Evolutionary conservation across 2,329 filamentous ascomycete species (phyloP), one percentile per base, ranked within the genome.

Genomic region (Sporothrix curviconia): DNA sequence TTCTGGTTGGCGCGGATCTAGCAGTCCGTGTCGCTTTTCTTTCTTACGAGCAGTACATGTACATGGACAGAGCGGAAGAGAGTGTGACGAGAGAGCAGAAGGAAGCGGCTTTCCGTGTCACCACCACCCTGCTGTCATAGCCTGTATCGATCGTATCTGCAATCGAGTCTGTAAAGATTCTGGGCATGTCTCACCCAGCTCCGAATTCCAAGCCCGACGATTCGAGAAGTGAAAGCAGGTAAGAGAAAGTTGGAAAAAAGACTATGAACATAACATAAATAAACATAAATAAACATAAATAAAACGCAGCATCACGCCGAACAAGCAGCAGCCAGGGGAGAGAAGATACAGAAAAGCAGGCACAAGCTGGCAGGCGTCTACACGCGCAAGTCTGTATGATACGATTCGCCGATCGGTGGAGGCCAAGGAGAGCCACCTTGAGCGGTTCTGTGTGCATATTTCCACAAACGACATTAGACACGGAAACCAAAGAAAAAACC

Each of bases 1-100:
- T 7, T 37, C 43, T 51, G 50, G 56, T 37, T 58, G 56, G 50
- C n/a, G n/a, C n/a, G n/a, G n/a, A n/a, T n/a, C n/a, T n/a, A n/a
- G n/a, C n/a, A n/a, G n/a, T n/a, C n/a, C n/a, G n/a, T n/a, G n/a
- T n/a, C n/a, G n/a, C 12, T 19, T 49, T 34, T 36, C 36, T 24
- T n/a, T 24, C 14, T 24, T 36, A 32, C 43, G 6, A 46, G 25
- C 24, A 46, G n/a, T n/a, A n/a, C n/a, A n/a, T n/a, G 30, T 34
- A 34, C 34, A 53, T 17, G n/a, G 2, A 5, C 9, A 24, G 17
- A 17, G n/a, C 3, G 9, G 9, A 15, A 7, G 25, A 24, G 50
- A n/a, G n/a, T 53, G 12, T 53, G 47, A 51, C 47, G 14, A 39
- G 34, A n/a, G 34, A 51, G 15, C 19, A 37, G 17, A 30, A 22